Conservation (phyloP, 2,329 filamentous ascomycete species). For the Ascocoryne sarcoides region DNA sequence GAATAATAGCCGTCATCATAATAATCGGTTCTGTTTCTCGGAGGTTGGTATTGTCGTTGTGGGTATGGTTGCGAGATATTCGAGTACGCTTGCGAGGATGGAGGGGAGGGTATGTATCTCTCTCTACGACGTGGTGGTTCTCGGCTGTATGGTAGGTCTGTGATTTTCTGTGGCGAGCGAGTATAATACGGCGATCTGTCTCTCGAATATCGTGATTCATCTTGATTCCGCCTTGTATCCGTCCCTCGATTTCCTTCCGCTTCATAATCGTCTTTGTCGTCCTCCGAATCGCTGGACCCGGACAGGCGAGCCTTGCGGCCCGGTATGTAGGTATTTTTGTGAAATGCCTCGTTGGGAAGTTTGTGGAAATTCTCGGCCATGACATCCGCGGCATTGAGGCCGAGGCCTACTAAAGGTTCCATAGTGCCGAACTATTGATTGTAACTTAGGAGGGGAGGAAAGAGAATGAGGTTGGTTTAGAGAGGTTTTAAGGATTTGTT, state of each 20-base stretch:
- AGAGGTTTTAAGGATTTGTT: too few species aligned
- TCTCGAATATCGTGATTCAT: too few species aligned
- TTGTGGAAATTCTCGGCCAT: conserved; percentile 15
- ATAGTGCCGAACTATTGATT: too few species aligned
- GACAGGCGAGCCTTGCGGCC: not conserved
- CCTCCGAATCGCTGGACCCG: too few species aligned
- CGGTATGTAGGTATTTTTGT: conserved; percentile 11
- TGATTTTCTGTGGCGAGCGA: conserved; percentile 1
- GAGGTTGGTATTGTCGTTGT: not conserved
- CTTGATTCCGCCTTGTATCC: too few species aligned
- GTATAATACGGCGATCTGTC: too few species aligned
- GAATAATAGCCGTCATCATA: conserved; percentile 5
- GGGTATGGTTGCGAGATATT: too few species aligned
- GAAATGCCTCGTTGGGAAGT: conserved; percentile 14
- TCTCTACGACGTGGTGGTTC: conserved; percentile 3
- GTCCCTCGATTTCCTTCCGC: too few species aligned
- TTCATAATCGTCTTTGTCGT: too few species aligned
- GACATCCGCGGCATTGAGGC: conserved; percentile 10
- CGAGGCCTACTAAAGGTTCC: conserved; percentile 3
- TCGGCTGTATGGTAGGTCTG: conserved; percentile 1
- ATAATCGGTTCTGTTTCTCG: not conserved
- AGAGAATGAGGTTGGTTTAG: too few species aligned
- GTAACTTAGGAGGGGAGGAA: too few species aligned
- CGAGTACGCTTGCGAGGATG: too few species aligned
- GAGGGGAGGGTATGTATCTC: conserved; percentile 9